Evolutionary conservation across 1,284 basidiomycete species (phyloP), one percentile per base, ranked within the genome.

Genomic region (Schizopora paradoxa): DNA sequence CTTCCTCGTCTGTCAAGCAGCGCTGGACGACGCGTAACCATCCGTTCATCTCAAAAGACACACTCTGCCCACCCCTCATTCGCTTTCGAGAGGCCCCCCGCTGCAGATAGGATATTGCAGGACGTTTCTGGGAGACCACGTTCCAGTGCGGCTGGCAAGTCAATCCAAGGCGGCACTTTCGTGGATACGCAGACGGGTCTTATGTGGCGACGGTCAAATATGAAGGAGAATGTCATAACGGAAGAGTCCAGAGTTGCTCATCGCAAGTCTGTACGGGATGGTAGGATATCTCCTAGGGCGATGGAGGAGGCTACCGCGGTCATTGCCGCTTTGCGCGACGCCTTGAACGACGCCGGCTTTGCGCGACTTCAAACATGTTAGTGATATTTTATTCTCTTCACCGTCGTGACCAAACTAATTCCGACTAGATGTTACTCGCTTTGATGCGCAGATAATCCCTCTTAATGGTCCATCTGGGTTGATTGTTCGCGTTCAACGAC

Each of bases 401-500:
- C 28, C 10, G 28, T n/a, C 10, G 10, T 31, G 28, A 10, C 28
- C 28, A n/a, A 52, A 59, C 40, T 59, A 69, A 49, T 64, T 67
- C 56, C 57, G 57, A 43, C 11, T 49, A 82, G 79, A 79, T 58
- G 76, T 82, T 10, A 73, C 74, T 57, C 76, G 78, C 45, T 87
- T 83, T 57, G 84, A 87, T 60, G 79, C 79, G 33, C 76, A 82
- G 53, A 69, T 75, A 35, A 86, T 87, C 39, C 79, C 83, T 5
- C 76, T 88, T 40, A 80, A 87, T 48, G 85, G 85, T 14, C 74
- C 80, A 8, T 70, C 67, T 29, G 84, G 85, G 18, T 76, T 87
- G 37, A 67, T 86, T 22, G 59, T 68, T 23, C 76, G 74, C 41
- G 79, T 85, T 5, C 77, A 79, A 56, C 69, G 70, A 37, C 66